Base-by-base conservation (phyloP, 495 filamentous ascomycete genomes). In the Rhizodiscina lignyota region DNA sequence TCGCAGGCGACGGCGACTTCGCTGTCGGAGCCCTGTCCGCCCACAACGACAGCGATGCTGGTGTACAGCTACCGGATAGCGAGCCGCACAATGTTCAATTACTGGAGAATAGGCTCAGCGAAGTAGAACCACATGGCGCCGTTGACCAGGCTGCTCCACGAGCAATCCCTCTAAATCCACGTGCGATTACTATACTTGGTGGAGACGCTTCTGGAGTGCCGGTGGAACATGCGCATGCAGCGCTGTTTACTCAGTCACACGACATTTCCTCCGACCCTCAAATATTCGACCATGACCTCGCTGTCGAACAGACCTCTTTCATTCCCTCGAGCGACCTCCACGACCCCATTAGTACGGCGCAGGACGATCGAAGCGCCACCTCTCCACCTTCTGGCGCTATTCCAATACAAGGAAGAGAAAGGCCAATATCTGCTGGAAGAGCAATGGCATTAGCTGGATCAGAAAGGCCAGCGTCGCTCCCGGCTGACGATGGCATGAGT, bases 401-500 rank as follows among this genome's bases (percentile, higher is more conserved):
- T 13, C 8, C 6, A 6, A 27, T 27, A 6, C 24, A 27, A 27
- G 6, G 8, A 6, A 6, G 24, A 27, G 13, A 13, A 6, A 27
- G 8, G n/a, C n/a, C n/a, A n/a, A n/a, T n/a, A n/a, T n/a, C n/a
- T n/a, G n/a, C n/a, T n/a, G n/a, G n/a, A n/a, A n/a, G n/a, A n/a
- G n/a, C n/a, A n/a, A n/a, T n/a, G n/a, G n/a, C n/a, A n/a, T n/a
- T n/a, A n/a, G n/a, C n/a, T n/a, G n/a, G n/a, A 6, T 6, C 24
- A 13, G 24, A 27, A 6, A 6, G 6, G 8, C 24, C 24, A 27
- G 29, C 52, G 35, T 43, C 62, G 16, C 59, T 97, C 32, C 91
- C 89, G 0, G 89, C 77, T 45, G 83, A 99, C 54, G 89, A 99
- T 64, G 89, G 89, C 21, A 93, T 92, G 80, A 64, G 72, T 5